A percentile compares a stretch with the other conserved stretches of the same genome.
phyloP scores from a whole-genome alignment of 192 early-diverging fungal genomes.

The Coemansia sp. region DNA sequence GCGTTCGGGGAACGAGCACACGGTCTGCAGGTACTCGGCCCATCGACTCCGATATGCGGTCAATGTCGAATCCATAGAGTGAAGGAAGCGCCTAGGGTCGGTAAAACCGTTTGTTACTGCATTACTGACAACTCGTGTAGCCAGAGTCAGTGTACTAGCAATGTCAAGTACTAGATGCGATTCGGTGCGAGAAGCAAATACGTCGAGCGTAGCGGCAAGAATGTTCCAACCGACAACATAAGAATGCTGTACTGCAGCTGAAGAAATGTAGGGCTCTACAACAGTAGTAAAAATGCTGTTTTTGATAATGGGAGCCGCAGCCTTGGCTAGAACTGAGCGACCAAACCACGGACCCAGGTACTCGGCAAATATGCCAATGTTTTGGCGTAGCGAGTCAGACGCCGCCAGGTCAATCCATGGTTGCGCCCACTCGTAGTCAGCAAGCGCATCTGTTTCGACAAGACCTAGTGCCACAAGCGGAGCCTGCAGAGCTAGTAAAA shows the following conservation, averaged over 20 bases:
- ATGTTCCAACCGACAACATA: too few species aligned
- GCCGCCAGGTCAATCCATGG: neutral
- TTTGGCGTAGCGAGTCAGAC: neutral
- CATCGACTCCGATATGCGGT: slow-evolving; percentile 1
- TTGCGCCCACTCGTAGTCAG: neutral
- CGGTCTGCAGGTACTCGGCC: slow-evolving; percentile 26
- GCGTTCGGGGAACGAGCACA: slow-evolving; percentile 35
- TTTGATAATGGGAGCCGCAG: slow-evolving; percentile 1
- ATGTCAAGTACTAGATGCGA: too few species aligned
- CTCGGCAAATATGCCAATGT: neutral
- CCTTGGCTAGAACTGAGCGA: slow-evolving; percentile 14
- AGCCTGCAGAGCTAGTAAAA: neutral
- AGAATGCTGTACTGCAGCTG: too few species aligned
- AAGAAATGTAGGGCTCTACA: slow-evolving; percentile 1
- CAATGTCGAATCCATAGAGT: too few species aligned
- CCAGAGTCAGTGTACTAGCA: too few species aligned
- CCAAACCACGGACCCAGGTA: slow-evolving; percentile 34
- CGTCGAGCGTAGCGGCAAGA: too few species aligned
- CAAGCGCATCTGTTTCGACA: neutral
- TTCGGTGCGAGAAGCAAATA: too few species aligned
- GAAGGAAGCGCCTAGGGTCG: neutral
- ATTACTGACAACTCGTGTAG: too few species aligned
- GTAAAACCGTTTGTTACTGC: neutral
- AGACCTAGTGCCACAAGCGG: neutral
- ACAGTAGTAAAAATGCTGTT: neutral